These are phyloP conservation scores for Hyaloscypha finlandica DNA, from an alignment of 495 filamentous ascomycete species.

Conservation along the genomic window DNA sequence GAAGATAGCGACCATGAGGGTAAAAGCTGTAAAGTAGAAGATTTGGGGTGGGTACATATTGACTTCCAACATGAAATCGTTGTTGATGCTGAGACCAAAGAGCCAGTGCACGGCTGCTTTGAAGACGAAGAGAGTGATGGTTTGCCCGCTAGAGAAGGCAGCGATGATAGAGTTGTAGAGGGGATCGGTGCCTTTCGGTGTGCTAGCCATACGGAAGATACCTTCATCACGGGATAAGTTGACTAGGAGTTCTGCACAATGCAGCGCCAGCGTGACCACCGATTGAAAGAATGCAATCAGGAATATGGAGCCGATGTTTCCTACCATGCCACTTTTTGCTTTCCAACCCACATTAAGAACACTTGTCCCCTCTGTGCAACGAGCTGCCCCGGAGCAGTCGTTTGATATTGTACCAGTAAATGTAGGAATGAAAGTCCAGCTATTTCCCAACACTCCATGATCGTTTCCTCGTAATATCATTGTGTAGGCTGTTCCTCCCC, in stretches of 20 bases:
- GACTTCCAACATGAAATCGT: constrained; percentile 36
- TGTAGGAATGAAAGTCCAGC: constrained; percentile 35
- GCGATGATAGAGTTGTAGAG: constrained; percentile 39
- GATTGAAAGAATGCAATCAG: constrained; percentile 39
- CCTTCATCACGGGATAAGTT: constrained; percentile 49
- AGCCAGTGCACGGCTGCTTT: constrained; percentile 51
- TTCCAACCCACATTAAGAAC: constrained; percentile 35
- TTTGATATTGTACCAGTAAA: constrained; percentile 25
- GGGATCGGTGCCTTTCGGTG: constrained; percentile 35
- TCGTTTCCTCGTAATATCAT: constrained; percentile 30
- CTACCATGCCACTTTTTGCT: constrained; percentile 26
- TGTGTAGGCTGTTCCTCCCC: constrained; percentile 33
- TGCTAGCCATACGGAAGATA: constrained; percentile 38
- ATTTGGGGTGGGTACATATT: constrained; percentile 42
- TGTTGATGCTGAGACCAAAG: constrained; percentile 42
- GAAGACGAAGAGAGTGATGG: constrained; percentile 41
- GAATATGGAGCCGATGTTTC: constrained; percentile 32
- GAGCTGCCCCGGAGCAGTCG: constrained; percentile 20
- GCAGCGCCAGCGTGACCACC: constrained; percentile 43
- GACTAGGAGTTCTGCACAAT: constrained; percentile 47
- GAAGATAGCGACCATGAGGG: constrained; percentile 39
- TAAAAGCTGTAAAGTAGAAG: constrained; percentile 38
- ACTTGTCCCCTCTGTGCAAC: constrained; percentile 40
- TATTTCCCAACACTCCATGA: constrained; percentile 35
- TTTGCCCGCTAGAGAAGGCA: constrained; percentile 46